A percentile compares a stretch with the other conserved stretches of the same genome.
Conservation (phyloP, 2,329 filamentous ascomycete genomes). For the Xylaria sp. region DNA sequence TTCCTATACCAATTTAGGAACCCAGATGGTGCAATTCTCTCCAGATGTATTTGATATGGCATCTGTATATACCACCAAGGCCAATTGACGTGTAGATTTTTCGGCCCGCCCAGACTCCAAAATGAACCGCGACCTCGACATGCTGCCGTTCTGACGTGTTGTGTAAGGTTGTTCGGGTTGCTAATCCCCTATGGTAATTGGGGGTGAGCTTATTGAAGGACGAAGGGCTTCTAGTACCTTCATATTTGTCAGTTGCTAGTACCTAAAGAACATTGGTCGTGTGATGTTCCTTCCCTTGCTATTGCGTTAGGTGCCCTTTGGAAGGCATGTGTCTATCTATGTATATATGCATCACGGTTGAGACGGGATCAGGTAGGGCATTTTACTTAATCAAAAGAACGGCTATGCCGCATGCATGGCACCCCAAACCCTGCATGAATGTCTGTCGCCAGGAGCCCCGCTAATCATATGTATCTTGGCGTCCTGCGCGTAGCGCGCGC, state of each 20-base stretch:
- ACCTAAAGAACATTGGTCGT: constrained; percentile 6
- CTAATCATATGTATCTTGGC: not conserved
- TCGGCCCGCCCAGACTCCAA: no score
- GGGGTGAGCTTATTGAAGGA: not conserved
- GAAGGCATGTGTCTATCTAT: not conserved
- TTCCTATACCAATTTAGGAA: not conserved
- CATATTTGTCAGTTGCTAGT: not conserved
- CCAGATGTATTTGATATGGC: not conserved
- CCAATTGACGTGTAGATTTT: not conserved
- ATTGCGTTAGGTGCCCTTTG: constrained; percentile 13
- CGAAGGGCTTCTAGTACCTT: not conserved
- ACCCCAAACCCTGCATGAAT: constrained; percentile 9
- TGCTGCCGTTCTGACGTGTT: no score
- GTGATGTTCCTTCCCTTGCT: constrained; percentile 18
- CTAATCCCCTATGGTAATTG: not conserved
- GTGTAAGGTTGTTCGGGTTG: not conserved
- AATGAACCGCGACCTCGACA: no score
- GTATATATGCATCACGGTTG: not conserved
- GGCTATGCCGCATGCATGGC: constrained; percentile 17
- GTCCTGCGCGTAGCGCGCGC: constrained; percentile 22
- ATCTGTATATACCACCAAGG: not conserved
- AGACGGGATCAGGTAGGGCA: no score
- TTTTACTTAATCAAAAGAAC: not conserved
- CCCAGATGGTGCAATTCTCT: not conserved
- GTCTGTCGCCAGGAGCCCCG: not conserved